These are phyloP conservation scores for Penicillium sp. DNA, from an alignment of 2,329 filamentous ascomycete species.

Conservation along the genomic window DNA sequence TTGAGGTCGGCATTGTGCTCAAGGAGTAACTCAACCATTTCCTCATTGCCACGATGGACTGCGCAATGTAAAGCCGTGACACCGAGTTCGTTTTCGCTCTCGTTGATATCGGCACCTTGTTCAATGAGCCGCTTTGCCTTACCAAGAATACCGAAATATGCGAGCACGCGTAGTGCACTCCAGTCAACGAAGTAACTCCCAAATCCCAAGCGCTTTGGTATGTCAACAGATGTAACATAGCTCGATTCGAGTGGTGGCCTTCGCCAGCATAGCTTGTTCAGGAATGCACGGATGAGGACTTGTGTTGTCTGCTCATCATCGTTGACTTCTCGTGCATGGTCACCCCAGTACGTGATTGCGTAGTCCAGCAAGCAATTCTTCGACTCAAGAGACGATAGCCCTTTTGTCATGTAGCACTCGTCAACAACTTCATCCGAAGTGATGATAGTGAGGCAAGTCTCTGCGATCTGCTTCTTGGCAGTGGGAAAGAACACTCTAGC, in stretches of 20 bases:
- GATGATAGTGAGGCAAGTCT: conserved; percentile 31
- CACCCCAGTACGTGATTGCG: conserved; percentile 33
- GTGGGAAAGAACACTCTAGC: conserved; percentile 33
- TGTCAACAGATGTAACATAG: conserved; percentile 2
- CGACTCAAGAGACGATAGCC: conserved; percentile 9
- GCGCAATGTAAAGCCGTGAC: conserved; percentile 35
- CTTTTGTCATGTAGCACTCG: conserved; percentile 30
- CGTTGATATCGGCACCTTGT: conserved; percentile 27
- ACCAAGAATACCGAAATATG: conserved; percentile 30
- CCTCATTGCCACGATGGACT: conserved; percentile 30
- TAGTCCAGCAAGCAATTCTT: conserved; percentile 25
- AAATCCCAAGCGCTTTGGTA: conserved; percentile 27
- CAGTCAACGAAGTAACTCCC: conserved; percentile 32
- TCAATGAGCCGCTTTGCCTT: conserved; percentile 29
- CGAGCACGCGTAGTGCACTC: conserved; percentile 31
- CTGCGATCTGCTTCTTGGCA: conserved; percentile 32
- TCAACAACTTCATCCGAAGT: conserved; percentile 34
- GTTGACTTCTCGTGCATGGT: conserved; percentile 28
- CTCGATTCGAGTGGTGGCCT: conserved; percentile 23
- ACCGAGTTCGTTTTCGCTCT: conserved; percentile 25
- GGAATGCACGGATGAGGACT: conserved; percentile 33
- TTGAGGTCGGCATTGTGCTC: conserved; percentile 29
- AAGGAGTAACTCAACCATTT: conserved; percentile 34
- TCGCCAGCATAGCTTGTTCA: conserved; percentile 37
- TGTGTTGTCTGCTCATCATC: conserved; percentile 35